Percentiles rank a stretch among this genome's conserved stretches.
Evolutionary conservation across 495 filamentous ascomycete species (phyloP).

Genomic region (Coniosporium apollinis): DNA sequence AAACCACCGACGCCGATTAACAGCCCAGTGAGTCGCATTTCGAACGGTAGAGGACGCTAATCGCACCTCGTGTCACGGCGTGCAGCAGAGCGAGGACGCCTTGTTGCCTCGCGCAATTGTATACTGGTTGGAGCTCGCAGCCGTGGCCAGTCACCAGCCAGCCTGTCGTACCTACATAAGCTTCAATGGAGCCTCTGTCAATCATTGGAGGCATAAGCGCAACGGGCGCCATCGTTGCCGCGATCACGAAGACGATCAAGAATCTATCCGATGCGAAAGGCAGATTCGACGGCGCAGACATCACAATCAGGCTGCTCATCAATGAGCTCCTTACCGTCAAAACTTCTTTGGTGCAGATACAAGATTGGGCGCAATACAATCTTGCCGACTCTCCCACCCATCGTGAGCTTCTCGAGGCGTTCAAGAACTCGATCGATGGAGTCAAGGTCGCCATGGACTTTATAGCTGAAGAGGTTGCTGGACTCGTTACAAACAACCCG

Average conservation of each 20-base stretch:
- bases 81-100: too few relatives aligned
- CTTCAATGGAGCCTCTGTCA: constrained; percentile 5
- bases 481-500: constrained; percentile 16
- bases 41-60: too few relatives aligned
- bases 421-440: constrained; percentile 28
- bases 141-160: too few relatives aligned
- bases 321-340: constrained; percentile 26
- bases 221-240: constrained; percentile 5
- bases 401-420: constrained; percentile 17
- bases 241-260: constrained; percentile 22
- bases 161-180: too few relatives aligned
- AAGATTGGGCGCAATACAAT: constrained; percentile 24
- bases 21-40: too few relatives aligned
- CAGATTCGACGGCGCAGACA: constrained; percentile 28
- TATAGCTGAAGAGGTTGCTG: constrained; percentile 25
- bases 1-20: too few relatives aligned
- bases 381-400: constrained; percentile 14
- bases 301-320: constrained; percentile 27
- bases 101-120: too few relatives aligned
- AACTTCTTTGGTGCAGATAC: constrained; percentile 26
- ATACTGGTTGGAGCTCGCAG: too few relatives aligned
- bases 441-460: constrained; percentile 26
- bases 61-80: too few relatives aligned
- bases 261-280: constrained; percentile 22
- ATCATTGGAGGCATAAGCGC: constrained; percentile 10